Percentiles rank a stretch among this genome's conserved stretches.
Evolutionary conservation across 1,284 basidiomycete genomes (phyloP).

Genomic region (Sutorius eximius): DNA sequence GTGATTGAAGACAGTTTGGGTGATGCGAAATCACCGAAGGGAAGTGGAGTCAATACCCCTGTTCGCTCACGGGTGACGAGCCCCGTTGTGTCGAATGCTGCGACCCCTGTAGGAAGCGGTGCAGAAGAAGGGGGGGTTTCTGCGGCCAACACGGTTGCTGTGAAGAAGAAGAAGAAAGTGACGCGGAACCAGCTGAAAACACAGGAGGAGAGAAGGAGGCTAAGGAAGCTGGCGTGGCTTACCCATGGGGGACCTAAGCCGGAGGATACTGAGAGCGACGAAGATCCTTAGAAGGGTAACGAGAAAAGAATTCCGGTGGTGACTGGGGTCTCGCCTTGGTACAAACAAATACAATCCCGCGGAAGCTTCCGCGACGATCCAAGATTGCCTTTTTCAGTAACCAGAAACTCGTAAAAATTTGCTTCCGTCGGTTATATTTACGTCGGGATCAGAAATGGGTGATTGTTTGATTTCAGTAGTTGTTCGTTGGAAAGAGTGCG

Average conservation of each 20-base stretch:
- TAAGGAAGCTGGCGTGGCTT: slow-evolving; percentile 84
- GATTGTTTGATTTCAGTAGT: neutral
- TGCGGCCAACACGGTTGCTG: slow-evolving; percentile 40
- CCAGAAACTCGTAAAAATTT: slow-evolving; percentile 17
- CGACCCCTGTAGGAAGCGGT: slow-evolving; percentile 72
- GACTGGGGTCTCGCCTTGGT: slow-evolving; percentile 14
- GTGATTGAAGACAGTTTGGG: slow-evolving; percentile 78
- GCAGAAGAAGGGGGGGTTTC: slow-evolving; percentile 51
- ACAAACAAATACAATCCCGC: slow-evolving; percentile 9
- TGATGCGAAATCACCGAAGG: slow-evolving; percentile 62
- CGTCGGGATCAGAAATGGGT: slow-evolving; percentile 4
- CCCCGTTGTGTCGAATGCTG: slow-evolving; percentile 61
- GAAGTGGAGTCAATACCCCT: slow-evolving; percentile 71
- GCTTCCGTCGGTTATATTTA: slow-evolving; percentile 12
- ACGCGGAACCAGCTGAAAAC: slow-evolving; percentile 91
- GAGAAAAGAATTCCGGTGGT: slow-evolving; percentile 9
- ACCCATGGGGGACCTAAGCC: slow-evolving; percentile 77
- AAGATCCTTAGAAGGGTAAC: slow-evolving; percentile 14
- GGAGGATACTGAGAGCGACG: slow-evolving; percentile 76
- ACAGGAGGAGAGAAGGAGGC: slow-evolving; percentile 77
- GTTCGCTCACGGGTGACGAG: slow-evolving; percentile 61
- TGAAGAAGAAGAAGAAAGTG: slow-evolving; percentile 87
- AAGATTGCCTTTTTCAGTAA: slow-evolving; percentile 35
- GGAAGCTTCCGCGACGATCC: slow-evolving; percentile 36
- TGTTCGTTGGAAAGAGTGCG: neutral